Percentiles rank a stretch among this genome's conserved stretches.
Conservation (phyloP, 441 rosid genomes). For the Manihot esculenta region DNA sequence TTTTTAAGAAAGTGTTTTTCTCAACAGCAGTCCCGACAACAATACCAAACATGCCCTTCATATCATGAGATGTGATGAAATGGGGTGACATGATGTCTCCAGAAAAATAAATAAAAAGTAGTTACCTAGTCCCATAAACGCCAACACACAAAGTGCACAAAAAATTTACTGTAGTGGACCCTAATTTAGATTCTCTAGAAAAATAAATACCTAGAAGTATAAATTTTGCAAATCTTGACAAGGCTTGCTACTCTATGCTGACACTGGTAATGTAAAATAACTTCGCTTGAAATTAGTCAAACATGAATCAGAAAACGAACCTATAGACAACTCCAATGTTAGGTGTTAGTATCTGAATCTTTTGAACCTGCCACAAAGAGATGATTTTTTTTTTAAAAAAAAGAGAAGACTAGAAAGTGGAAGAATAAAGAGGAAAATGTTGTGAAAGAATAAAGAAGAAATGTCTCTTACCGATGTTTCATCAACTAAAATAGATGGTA, state of each 20-base stretch:
- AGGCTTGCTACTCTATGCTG: neutral
- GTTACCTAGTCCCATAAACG: too few species aligned
- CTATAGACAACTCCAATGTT: constrained; percentile 98
- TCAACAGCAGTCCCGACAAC: too few species aligned
- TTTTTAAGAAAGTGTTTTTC: too few species aligned
- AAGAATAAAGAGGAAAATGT: neutral
- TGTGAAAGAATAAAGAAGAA: neutral
- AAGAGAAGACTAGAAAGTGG: neutral
- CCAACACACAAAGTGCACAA: neutral
- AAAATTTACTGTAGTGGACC: neutral
- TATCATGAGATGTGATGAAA: neutral
- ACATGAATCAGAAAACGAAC: constrained; percentile 40
- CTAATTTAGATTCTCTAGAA: neutral
- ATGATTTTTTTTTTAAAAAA: neutral
- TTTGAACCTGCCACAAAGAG: constrained; percentile 63
- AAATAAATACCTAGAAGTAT: neutral
- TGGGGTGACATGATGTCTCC: neutral
- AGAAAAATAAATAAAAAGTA: too few species aligned
- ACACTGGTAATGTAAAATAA: neutral
- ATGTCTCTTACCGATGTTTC: constrained; percentile 69
- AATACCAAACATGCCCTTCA: too few species aligned
- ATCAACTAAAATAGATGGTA: constrained; percentile 92
- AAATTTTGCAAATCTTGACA: neutral
- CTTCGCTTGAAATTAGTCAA: neutral
- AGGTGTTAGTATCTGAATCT: constrained; percentile 84